These are phyloP conservation scores for Gaeumannomyces sp. DNA, from an alignment of 2,329 filamentous ascomycete genomes.

Conservation along the genomic window DNA sequence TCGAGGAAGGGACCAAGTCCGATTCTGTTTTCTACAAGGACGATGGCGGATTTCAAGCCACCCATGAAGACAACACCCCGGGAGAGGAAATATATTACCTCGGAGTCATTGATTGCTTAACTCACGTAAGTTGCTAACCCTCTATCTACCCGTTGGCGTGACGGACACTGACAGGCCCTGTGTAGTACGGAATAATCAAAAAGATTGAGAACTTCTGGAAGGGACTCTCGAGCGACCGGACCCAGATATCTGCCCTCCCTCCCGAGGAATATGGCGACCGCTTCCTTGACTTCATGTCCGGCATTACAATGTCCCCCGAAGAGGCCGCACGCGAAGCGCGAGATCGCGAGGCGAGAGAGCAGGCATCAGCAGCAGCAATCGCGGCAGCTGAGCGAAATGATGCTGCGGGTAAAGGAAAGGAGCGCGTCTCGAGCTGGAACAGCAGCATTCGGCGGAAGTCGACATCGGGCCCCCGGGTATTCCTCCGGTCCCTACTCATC, in stretches of 20 bases:
- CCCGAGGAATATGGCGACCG: constrained; percentile 88
- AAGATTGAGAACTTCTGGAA: constrained; percentile 97
- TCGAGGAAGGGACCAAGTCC: constrained; percentile 63
- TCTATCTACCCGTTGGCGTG: neutral
- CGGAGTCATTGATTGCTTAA: constrained; percentile 96
- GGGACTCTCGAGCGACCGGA: constrained; percentile 74
- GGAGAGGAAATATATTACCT: constrained; percentile 96
- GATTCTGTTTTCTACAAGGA: constrained; percentile 86
- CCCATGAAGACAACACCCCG: constrained; percentile 77
- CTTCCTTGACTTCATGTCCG: constrained; percentile 86
- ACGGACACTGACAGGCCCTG: constrained; percentile 13
- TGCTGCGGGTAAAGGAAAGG: constrained; percentile 21
- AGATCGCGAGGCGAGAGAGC: constrained; percentile 42
- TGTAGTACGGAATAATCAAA: constrained; percentile 86
- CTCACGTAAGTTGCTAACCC: constrained; percentile 64
- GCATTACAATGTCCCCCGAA: constrained; percentile 84
- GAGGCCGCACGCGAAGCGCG: constrained; percentile 64
- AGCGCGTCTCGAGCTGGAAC: constrained; percentile 31
- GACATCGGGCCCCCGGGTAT: constrained; percentile 21
- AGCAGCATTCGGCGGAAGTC: constrained; percentile 27
- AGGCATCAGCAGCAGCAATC: constrained; percentile 35
- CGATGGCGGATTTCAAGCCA: constrained; percentile 88
- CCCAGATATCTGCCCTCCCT: constrained; percentile 86
- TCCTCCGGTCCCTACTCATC: constrained; percentile 41
- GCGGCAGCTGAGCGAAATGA: constrained; percentile 27